A percentile compares a stretch with the other conserved stretches of the same genome.
phyloP scores from a whole-genome alignment of 1,284 basidiomycete species.

The Lignosus rhinocerotis region DNA sequence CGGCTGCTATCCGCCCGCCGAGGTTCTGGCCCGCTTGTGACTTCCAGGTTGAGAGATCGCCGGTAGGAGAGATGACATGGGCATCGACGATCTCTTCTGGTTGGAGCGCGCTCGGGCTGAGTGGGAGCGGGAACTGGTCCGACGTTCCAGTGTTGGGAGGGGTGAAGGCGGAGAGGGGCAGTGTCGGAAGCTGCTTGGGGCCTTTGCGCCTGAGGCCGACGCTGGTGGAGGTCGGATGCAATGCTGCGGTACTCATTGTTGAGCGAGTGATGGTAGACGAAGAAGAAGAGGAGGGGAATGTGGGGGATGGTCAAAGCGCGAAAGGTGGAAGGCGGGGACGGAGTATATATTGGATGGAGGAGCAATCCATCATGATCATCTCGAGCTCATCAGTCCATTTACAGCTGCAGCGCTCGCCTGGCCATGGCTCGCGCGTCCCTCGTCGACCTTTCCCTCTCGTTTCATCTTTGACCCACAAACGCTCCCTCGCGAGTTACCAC shows the following conservation, averaged over 20 bases:
- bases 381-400: conserved; percentile 17
- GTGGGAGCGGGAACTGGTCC: conserved; percentile 65
- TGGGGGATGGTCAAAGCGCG: background rate
- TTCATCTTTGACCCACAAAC: background rate
- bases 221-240: conserved; percentile 39
- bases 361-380: conserved; percentile 23
- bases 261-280: background rate
- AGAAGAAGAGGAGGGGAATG: background rate
- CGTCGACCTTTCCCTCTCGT: background rate
- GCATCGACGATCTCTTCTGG: conserved; percentile 69
- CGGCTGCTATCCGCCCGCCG: conserved; percentile 45
- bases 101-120: conserved; percentile 66
- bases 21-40: conserved; percentile 49
- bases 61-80: conserved; percentile 49
- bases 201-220: conserved; percentile 56
- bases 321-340: background rate
- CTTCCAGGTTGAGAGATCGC: conserved; percentile 51
- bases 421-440: background rate
- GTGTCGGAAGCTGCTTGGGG: conserved; percentile 60
- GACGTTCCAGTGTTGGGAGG: conserved; percentile 65
- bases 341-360: conserved; percentile 6
- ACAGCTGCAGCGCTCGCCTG: conserved; percentile 11
- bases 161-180: conserved; percentile 72
- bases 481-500: background rate
- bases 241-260: conserved; percentile 30